Evolutionary conservation across 148 eudicot species (phyloP).

Genomic region (Rhododendron simsii): DNA sequence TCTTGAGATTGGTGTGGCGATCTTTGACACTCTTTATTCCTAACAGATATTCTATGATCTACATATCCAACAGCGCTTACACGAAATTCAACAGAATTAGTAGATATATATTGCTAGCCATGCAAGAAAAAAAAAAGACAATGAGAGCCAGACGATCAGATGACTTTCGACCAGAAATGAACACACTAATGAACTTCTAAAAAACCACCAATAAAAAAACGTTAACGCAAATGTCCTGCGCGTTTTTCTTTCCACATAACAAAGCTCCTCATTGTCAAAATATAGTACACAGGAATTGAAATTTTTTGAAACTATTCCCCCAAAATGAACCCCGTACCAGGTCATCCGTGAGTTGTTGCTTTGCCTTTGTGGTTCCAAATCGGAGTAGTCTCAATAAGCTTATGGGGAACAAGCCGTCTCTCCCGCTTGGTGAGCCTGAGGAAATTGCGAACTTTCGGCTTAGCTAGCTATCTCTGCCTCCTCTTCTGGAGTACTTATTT

Average conservation of each 20-base stretch:
- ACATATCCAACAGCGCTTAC: no score
- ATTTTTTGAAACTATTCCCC: background rate
- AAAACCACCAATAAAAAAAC: background rate
- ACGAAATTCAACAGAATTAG: no score
- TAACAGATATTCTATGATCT: no score
- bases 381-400: constrained; percentile 79
- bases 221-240: background rate
- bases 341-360: constrained; percentile 15
- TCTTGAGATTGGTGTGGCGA: no score
- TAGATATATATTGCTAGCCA: no score
- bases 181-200: no score
- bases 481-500: constrained; percentile 61
- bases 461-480: constrained; percentile 85
- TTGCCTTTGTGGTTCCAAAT: constrained; percentile 73
- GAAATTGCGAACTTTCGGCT: constrained; percentile 63
- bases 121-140: no score
- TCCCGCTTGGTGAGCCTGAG: constrained; percentile 67
- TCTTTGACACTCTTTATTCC: no score
- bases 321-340: constrained; percentile 17
- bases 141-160: no score
- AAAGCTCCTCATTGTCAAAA: background rate
- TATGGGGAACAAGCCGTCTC: constrained; percentile 63
- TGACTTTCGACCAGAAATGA: no score
- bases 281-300: background rate
- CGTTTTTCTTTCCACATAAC: background rate